phyloP scores from a whole-genome alignment of 352 stramenopile species.

The Phytopythium kandeliae region DNA sequence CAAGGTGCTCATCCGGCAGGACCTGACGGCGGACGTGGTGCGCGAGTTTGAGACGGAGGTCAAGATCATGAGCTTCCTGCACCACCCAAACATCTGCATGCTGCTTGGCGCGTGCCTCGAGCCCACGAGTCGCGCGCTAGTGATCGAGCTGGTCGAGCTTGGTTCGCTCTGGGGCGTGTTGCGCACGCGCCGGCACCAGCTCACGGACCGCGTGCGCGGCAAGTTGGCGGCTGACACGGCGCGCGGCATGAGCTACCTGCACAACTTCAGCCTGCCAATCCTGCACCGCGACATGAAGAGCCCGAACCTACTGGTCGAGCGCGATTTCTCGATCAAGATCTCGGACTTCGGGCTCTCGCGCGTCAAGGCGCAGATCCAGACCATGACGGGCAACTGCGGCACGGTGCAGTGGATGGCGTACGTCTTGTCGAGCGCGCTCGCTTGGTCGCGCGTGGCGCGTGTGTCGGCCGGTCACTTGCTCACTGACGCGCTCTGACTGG shows the following conservation, averaged over 20 bases:
- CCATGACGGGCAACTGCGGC: conserved; percentile 90
- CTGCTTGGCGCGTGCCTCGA: conserved; percentile 94
- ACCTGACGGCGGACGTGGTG: conserved; percentile 60
- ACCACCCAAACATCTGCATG: conserved; percentile 97
- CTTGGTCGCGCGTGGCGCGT: background rate
- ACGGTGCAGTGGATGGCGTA: conserved; percentile 88
- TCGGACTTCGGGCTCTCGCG: conserved; percentile 88
- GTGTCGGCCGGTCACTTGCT: no score
- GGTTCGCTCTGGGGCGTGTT: conserved; percentile 94
- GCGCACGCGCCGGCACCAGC: conserved; percentile 31
- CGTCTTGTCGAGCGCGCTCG: conserved; percentile 22
- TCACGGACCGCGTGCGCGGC: conserved; percentile 35
- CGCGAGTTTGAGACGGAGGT: conserved; percentile 78
- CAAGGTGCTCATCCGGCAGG: conserved; percentile 71
- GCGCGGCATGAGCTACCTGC: conserved; percentile 85
- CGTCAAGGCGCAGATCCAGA: conserved; percentile 90
- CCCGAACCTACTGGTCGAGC: conserved; percentile 84
- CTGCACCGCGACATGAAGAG: conserved; percentile 89
- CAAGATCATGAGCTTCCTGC: conserved; percentile 86
- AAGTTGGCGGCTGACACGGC: conserved; percentile 74
- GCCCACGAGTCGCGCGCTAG: conserved; percentile 89
- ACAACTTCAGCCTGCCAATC: conserved; percentile 81
- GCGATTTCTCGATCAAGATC: conserved; percentile 86
- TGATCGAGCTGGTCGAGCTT: conserved; percentile 93
- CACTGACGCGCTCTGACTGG: no score